Evolutionary conservation across 2,329 filamentous ascomycete species (phyloP), one percentile per base, ranked within the genome.

Genomic region (Piedraia hortae): DNA sequence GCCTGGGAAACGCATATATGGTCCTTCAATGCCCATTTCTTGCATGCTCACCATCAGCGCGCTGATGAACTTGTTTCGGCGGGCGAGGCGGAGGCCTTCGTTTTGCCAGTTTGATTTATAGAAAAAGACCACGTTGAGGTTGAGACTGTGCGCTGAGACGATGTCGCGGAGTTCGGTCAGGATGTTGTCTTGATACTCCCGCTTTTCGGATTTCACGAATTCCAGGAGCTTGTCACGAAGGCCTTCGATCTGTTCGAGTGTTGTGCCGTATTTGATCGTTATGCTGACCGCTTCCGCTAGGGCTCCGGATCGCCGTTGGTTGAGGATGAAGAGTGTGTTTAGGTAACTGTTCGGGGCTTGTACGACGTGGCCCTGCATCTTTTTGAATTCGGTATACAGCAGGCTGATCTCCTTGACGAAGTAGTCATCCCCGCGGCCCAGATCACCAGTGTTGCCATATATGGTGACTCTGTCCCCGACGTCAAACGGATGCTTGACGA

Each of bases 41-140:
- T 72, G 60, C 53, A 91, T 78, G 24, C 74, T 64, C 16, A 72
- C 55, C 70, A 90, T 89, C 37, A 93, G 53, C 29, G 85, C 77
- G 31, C 72, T 78, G 32, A 88, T 78, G 45, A 93, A 90, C 41
- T 80, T 85, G 55, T 91, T 91, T 36, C 85, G 73, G 10, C 82
- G 64, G 34, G 72, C 74, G 2, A 93, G 59, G 48, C 82, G 78
- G 12, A 91, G 56, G 19, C 88, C 55, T 42, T 93, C 82, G 41
- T 91, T 91, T 42, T 93, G 82, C 62, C 73, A 91, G 44, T 82
- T 91, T 27, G 71, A 77, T 46, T 91, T 91, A 59, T 91, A 89
- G 54, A 91, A 91, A 53, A 90, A 90, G 37, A 91, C 68, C 25
- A 93, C 65, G 45, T 90, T 91, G 38, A 91, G 59, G 3, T 67